Evolutionary conservation across 176 grass and related monocot genomes (phyloP).

Genomic region (Rhynchospora tenuis): DNA sequence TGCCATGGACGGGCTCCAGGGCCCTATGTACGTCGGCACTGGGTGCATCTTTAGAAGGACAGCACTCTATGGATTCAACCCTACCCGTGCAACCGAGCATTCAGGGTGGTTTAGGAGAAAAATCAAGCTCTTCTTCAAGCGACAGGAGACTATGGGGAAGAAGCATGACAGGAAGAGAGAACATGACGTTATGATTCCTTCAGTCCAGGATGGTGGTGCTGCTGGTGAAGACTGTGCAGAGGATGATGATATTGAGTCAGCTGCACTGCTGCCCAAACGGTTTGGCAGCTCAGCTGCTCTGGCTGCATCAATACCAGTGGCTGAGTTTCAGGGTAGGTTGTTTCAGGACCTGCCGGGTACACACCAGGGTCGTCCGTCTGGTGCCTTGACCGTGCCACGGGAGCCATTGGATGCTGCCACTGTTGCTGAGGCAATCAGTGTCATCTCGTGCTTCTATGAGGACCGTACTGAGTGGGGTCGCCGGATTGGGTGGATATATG

Average conservation of each 20-base stretch:
- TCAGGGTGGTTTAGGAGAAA: conserved; percentile 79
- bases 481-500: conserved; percentile 91
- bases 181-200: conserved; percentile 54
- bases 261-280: conserved; percentile 52
- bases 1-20: conserved; percentile 93
- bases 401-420: conserved; percentile 81
- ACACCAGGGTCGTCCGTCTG: conserved; percentile 68
- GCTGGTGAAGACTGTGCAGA: neutral
- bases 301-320: conserved; percentile 66
- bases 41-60: conserved; percentile 91
- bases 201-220: conserved; percentile 37
- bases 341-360: conserved; percentile 71
- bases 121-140: conserved; percentile 56
- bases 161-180: conserved; percentile 50
- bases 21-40: conserved; percentile 92
- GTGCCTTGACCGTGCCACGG: conserved; percentile 60
- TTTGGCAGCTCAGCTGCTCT: conserved; percentile 64
- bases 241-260: conserved; percentile 54
- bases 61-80: conserved; percentile 85
- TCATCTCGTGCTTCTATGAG: conserved; percentile 96
- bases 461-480: conserved; percentile 88
- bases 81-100: conserved; percentile 87
- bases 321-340: conserved; percentile 85
- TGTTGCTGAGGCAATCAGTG: conserved; percentile 70
- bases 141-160: conserved; percentile 69